A percentile compares a stretch with the other conserved stretches of the same genome.
phyloP scores from a whole-genome alignment of 371 early-diverging fungal genomes.

The Apophysomyces elegans region DNA sequence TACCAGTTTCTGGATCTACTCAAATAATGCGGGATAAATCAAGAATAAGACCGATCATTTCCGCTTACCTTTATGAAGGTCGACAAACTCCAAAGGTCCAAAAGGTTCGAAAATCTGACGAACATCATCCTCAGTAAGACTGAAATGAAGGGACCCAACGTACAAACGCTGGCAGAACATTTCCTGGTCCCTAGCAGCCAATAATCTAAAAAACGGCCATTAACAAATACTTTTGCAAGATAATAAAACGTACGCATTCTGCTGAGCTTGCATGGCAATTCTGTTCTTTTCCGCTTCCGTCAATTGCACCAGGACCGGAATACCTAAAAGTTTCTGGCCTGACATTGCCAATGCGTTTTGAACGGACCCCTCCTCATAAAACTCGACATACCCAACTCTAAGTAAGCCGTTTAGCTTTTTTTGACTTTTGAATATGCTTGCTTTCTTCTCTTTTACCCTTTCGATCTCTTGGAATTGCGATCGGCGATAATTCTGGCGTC shows the following conservation, averaged over 20 bases:
- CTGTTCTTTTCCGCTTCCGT: slow-evolving; percentile 96
- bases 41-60: not conserved
- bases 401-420: not conserved
- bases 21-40: slow-evolving; percentile 1
- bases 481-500: slow-evolving; percentile 91
- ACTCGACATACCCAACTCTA: slow-evolving; percentile 91
- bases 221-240: not conserved
- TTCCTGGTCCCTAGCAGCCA: slow-evolving; percentile 32
- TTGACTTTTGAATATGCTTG: not conserved
- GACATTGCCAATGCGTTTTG: slow-evolving; percentile 83
- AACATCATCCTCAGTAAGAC: slow-evolving; percentile 85
- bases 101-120: slow-evolving; percentile 85
- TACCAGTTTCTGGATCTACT: slow-evolving; percentile 78
- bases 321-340: slow-evolving; percentile 91
- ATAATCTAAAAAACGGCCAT: not conserved
- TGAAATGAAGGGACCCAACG: slow-evolving; percentile 82
- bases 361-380: slow-evolving; percentile 86
- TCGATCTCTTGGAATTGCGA: slow-evolving; percentile 85
- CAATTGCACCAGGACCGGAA: slow-evolving; percentile 90
- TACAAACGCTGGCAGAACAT: slow-evolving; percentile 74
- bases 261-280: slow-evolving; percentile 60
- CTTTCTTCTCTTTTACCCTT: slow-evolving; percentile 70
- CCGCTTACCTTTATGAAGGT: slow-evolving; percentile 66
- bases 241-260: slow-evolving; percentile 53
- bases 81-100: slow-evolving; percentile 86